Percentiles rank a stretch among this genome's conserved stretches.
Conservation (phyloP, 2,329 filamentous ascomycete genomes). For the Fusarium agapanthi region DNA sequence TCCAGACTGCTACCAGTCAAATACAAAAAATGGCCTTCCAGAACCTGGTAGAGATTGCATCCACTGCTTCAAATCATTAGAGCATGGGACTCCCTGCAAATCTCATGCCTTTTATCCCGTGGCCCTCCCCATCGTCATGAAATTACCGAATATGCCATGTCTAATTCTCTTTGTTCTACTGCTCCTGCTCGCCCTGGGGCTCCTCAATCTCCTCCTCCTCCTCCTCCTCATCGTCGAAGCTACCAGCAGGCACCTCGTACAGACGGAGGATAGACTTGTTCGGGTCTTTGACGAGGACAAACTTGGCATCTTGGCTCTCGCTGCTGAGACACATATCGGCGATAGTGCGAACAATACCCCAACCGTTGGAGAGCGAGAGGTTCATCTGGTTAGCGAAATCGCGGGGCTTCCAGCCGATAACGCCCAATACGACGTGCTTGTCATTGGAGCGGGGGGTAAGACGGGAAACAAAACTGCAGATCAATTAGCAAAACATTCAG, state of each 20-base stretch:
- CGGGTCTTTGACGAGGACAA: constrained; percentile 86
- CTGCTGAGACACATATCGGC: constrained; percentile 89
- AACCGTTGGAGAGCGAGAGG: constrained; percentile 93
- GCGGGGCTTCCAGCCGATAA: constrained; percentile 96
- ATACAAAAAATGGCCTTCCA: constrained; percentile 13
- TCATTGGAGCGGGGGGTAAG: constrained; percentile 91
- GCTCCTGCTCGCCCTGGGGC: constrained; percentile 41
- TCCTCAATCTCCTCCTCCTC: constrained; percentile 63
- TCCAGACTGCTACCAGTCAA: constrained; percentile 31
- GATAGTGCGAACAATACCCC: constrained; percentile 98
- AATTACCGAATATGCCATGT: constrained; percentile 17
- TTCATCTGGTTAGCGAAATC: constrained; percentile 99
- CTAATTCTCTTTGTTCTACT: constrained; percentile 21
- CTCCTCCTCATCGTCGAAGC: constrained; percentile 90
- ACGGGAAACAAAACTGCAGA: constrained; percentile 86
- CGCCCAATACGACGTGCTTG: constrained; percentile 93
- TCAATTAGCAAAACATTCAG: constrained; percentile 18
- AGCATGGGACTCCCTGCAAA: constrained; percentile 37
- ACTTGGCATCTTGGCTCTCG: constrained; percentile 82
- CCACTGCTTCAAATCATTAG: constrained; percentile 43
- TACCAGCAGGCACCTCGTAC: constrained; percentile 87
- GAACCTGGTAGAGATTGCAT: constrained; percentile 33
- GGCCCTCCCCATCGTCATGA: constrained; percentile 17
- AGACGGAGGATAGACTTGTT: constrained; percentile 95
- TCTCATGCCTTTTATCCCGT: constrained; percentile 29